These are phyloP conservation scores for Tetracladium marchalianum DNA, from an alignment of 495 filamentous ascomycete species.

Conservation along the genomic window DNA sequence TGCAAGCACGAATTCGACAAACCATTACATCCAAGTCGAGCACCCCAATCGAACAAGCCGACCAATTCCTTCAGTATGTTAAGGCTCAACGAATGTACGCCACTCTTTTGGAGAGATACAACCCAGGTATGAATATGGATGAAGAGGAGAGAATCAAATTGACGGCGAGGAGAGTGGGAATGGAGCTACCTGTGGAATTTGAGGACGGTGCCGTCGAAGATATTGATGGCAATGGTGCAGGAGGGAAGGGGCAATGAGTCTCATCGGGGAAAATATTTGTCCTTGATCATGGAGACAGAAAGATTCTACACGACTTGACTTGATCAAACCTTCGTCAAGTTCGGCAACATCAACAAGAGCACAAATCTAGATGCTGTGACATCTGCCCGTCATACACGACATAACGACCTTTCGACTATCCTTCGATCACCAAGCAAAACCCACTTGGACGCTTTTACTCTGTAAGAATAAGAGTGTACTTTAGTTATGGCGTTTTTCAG, in stretches of 20 bases:
- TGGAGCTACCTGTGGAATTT: conserved; percentile 65
- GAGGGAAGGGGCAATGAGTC: conserved; percentile 5
- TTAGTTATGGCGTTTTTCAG: neutral
- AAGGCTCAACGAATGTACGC: conserved; percentile 75
- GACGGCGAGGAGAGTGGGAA: conserved; percentile 78
- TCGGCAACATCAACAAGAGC: too few species aligned
- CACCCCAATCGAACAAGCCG: conserved; percentile 45
- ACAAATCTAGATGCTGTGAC: too few species aligned
- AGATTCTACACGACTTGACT: neutral
- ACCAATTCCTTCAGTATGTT: conserved; percentile 71
- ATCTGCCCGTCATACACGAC: too few species aligned
- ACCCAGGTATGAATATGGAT: conserved; percentile 75
- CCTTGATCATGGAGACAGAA: neutral
- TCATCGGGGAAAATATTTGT: neutral
- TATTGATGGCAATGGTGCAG: neutral
- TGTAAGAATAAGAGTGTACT: too few species aligned
- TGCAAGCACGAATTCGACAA: conserved; percentile 49
- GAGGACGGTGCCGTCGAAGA: conserved; percentile 1
- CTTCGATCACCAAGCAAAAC: too few species aligned
- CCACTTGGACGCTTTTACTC: neutral
- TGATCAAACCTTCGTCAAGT: too few species aligned
- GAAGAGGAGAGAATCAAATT: conserved; percentile 77
- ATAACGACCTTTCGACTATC: too few species aligned
- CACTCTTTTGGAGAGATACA: conserved; percentile 78
- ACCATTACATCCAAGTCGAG: conserved; percentile 29